A percentile compares a stretch with the other conserved stretches of the same genome.
These are phyloP conservation scores for Lineolata rhizophorae DNA, from an alignment of 495 filamentous ascomycete species.

Conservation along the genomic window DNA sequence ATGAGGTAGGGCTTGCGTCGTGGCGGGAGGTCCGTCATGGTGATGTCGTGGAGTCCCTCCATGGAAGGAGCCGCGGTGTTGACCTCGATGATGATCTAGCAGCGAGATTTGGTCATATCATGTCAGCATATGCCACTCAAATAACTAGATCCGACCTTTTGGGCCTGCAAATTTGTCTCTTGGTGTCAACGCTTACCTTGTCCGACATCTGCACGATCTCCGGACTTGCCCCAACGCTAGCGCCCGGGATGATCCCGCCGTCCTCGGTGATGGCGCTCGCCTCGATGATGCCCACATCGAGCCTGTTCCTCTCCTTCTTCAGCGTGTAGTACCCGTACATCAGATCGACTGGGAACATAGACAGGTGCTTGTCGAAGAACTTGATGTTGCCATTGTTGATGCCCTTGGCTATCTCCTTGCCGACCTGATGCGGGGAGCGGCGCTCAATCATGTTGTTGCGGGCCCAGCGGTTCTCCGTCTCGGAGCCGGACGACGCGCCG, in stretches of 20 bases:
- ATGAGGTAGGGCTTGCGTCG: constrained; percentile 68
- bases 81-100: constrained; percentile 66
- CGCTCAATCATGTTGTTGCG: constrained; percentile 72
- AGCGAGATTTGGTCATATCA: background rate
- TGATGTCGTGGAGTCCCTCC: constrained; percentile 81
- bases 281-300: constrained; percentile 75
- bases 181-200: constrained; percentile 43
- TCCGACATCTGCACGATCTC: constrained; percentile 79
- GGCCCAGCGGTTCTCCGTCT: constrained; percentile 86
- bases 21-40: constrained; percentile 64
- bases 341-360: constrained; percentile 80
- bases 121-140: no score
- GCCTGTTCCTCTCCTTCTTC: constrained; percentile 44
- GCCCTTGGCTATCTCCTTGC: constrained; percentile 75
- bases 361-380: constrained; percentile 84
- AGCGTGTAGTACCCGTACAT: constrained; percentile 67
- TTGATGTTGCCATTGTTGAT: constrained; percentile 79
- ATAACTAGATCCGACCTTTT: background rate
- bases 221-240: constrained; percentile 66
- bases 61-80: constrained; percentile 73
- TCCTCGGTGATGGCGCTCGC: constrained; percentile 82
- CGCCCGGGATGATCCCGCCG: constrained; percentile 75
- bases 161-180: background rate
- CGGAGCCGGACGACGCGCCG: constrained; percentile 69
- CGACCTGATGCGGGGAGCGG: constrained; percentile 69